Evolutionary conservation across 2,329 filamentous ascomycete species (phyloP).

Genomic region (Exophiala bonariae): DNA sequence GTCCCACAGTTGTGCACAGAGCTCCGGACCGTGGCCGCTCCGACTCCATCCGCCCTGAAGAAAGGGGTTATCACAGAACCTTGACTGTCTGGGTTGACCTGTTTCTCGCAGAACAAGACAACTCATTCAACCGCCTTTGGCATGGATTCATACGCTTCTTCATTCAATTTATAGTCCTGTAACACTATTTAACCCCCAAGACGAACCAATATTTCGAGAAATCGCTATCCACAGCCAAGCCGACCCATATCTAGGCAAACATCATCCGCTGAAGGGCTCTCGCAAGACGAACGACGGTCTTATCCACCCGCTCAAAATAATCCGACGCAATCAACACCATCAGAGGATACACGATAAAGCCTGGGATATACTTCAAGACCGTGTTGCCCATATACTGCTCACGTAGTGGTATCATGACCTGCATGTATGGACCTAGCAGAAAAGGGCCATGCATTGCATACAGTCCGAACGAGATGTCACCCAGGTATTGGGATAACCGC

Average conservation of each 20-base stretch:
- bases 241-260: neutral
- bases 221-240: too few species aligned
- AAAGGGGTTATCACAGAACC: too few species aligned
- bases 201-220: too few species aligned
- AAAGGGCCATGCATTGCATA: constrained; percentile 42
- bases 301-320: neutral
- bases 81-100: too few species aligned
- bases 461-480: constrained; percentile 47
- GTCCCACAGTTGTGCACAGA: too few species aligned
- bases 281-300: neutral
- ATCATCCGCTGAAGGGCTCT: neutral
- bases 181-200: too few species aligned
- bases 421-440: neutral
- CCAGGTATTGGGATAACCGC: constrained; percentile 44
- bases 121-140: too few species aligned
- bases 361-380: neutral
- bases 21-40: too few species aligned
- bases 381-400: constrained; percentile 2
- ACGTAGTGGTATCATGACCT: constrained; percentile 2
- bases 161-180: too few species aligned
- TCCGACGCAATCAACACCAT: neutral
- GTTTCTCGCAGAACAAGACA: too few species aligned
- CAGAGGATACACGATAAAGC: neutral
- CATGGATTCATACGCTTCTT: too few species aligned
- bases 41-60: too few species aligned